These are phyloP conservation scores for Yarrowia deformans DNA, from an alignment of 805 yeast genomes.

Conservation along the genomic window DNA sequence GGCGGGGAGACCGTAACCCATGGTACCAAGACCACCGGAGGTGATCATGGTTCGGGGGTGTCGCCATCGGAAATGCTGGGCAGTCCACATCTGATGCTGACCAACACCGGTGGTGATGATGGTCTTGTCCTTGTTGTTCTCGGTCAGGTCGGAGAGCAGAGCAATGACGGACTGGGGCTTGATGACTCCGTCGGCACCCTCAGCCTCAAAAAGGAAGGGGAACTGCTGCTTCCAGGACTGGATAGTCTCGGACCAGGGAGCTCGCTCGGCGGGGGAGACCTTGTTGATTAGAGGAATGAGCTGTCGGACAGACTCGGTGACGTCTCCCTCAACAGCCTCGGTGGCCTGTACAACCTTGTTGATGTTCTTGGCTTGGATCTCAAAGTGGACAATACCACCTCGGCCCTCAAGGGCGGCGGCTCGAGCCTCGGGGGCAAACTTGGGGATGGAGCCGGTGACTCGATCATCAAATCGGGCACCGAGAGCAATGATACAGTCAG, in stretches of 20 bases:
- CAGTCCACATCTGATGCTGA: conserved; percentile 99
- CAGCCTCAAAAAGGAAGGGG: conserved; percentile 83
- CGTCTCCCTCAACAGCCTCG: conserved; percentile 97
- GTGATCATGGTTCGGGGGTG: conserved; percentile 92
- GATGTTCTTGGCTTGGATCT: conserved; percentile 94
- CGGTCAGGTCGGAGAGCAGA: conserved; percentile 78
- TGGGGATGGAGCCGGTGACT: conserved; percentile 84
- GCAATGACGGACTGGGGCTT: conserved; percentile 92
- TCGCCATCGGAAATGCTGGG: conserved; percentile 95
- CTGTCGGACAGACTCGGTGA: conserved; percentile 73
- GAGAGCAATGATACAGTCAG: conserved; percentile 90
- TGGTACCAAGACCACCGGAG: conserved; percentile 99
- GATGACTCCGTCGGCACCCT: conserved; percentile 59
- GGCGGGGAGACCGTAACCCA: conserved; percentile 97
- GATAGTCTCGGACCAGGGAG: conserved; percentile 79
- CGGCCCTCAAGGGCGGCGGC: conserved; percentile 84
- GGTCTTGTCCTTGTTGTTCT: conserved; percentile 69
- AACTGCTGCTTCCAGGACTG: conserved; percentile 83
- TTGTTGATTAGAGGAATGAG: conserved; percentile 79
- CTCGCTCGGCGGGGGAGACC: conserved; percentile 55
- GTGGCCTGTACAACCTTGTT: conserved; percentile 95
- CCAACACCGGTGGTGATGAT: conserved; percentile 98
- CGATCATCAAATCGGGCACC: conserved; percentile 99
- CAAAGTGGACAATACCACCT: conserved; percentile 97
- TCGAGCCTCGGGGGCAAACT: conserved; percentile 93